Evolutionary conservation across 768 basidiomycete genomes (phyloP).

Genomic region (Leucosporidium scottii): DNA sequence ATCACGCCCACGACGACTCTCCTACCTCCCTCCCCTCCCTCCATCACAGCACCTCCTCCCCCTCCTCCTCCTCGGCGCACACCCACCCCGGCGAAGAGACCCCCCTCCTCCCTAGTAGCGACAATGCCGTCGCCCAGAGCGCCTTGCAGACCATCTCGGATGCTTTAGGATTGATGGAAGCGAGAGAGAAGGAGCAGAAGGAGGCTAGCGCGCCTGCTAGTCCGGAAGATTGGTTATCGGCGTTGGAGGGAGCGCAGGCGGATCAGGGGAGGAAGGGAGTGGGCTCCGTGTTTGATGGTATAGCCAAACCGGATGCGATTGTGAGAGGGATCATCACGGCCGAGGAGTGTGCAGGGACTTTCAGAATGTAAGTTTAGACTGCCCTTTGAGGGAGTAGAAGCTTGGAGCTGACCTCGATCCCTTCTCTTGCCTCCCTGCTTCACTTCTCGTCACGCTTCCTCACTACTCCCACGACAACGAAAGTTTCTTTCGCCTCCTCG

Average conservation of each 20-base stretch:
- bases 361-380: not conserved
- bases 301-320: not conserved
- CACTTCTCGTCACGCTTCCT: no score
- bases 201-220: no score
- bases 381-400: not conserved
- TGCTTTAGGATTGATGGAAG: no score
- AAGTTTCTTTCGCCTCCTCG: constrained; percentile 2
- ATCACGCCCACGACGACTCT: not conserved
- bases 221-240: no score
- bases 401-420: not conserved
- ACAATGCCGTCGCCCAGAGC: no score
- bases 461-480: no score
- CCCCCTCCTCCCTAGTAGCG: not conserved
- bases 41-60: not conserved
- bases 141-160: no score
- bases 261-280: no score
- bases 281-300: not conserved
- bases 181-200: no score
- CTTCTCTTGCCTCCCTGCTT: no score
- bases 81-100: no score
- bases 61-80: not conserved
- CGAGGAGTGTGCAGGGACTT: not conserved
- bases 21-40: not conserved
- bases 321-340: not conserved
- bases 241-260: no score